Base-by-base conservation (phyloP, 257 asterid genomes). In the Penstemon newberryi region DNA sequence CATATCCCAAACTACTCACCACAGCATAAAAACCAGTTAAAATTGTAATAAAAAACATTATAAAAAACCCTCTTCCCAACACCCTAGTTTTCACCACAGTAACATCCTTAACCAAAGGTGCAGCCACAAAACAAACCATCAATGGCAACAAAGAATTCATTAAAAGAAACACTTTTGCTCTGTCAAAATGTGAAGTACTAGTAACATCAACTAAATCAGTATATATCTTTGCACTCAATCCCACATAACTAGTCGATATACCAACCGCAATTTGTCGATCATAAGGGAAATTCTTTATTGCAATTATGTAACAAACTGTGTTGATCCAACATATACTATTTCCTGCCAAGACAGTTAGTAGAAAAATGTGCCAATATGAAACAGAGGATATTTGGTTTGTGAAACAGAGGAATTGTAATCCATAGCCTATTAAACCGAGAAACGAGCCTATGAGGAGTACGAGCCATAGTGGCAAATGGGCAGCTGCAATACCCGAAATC, bases 261-360 rank as follows among this genome's bases (percentile, higher is more conserved):
- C 97, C 97, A 5, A 84, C 83, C 1, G 95, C 91, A 25, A 86
- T 74, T 72, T 88, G 92, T 0, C 88, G 83, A 19, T 91, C 91
- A 41, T 79, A 55, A 0, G 95, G 95, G 78, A 91, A 91, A 36
- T 91, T 88, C 3, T 68, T 78, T 3, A 91, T 88, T 10, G 85
- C 71, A 3, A 88, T 60, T 1, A 85, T 58, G 70, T 86, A 83
- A 36, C 82, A 81, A 13, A 83, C 96, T 0, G 95, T 90, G 81
- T 90, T 90, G 52, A 88, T 83, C 97, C 97, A 90, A 59, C 92
- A 90, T 8, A 90, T 81, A 62, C 89, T 81, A 73, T 86, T 88
- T 7, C 97, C 95, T 3, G 97, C 88, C 38, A 90, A 8, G 47
- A 79, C 77, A 4, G 95, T 86, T 33, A 90, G 94, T 0, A 77